Conservation (phyloP, 768 basidiomycete species). For the Serendipita sp. region DNA sequence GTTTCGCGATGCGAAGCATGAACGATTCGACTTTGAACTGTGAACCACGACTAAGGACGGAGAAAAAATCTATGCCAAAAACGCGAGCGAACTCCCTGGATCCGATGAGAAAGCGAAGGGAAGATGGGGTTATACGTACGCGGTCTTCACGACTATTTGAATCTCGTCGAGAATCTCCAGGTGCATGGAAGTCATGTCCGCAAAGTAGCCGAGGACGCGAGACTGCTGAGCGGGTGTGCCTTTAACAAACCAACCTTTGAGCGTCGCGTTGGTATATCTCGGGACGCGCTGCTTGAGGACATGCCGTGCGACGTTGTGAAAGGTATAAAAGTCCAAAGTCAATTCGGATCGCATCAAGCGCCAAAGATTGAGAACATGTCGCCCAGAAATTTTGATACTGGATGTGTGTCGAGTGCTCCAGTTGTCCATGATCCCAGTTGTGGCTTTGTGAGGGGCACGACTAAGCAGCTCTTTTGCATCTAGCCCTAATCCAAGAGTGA, state of each 20-base stretch:
- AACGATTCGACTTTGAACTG: conserved; percentile 99
- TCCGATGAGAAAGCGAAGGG: neutral
- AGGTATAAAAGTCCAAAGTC: conserved; percentile 60
- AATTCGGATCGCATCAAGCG: conserved; percentile 79
- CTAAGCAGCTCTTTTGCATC: conserved; percentile 60
- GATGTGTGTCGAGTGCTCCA: conserved; percentile 66
- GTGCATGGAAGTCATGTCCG: conserved; percentile 47
- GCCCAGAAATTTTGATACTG: conserved; percentile 68
- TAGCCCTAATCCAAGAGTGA: conserved; percentile 37
- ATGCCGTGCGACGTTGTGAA: conserved; percentile 82
- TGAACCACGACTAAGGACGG: conserved; percentile 85
- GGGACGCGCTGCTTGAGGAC: conserved; percentile 61
- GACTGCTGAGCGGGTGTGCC: conserved; percentile 37
- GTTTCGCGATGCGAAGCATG: conserved; percentile 94
- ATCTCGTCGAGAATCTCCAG: conserved; percentile 68
- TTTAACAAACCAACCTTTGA: conserved; percentile 58
- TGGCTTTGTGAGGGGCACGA: conserved; percentile 42
- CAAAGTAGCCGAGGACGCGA: conserved; percentile 46
- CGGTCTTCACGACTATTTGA: conserved; percentile 77
- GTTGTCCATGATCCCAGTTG: conserved; percentile 31
- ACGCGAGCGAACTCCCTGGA: conserved; percentile 89
- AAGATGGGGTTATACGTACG: conserved; percentile 34
- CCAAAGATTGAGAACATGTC: conserved; percentile 90
- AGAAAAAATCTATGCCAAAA: conserved; percentile 94
- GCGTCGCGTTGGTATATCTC: conserved; percentile 43